A percentile compares a stretch with the other conserved stretches of the same genome.
Conservation (phyloP, 2,329 filamentous ascomycete species). For the Corinectria fuckeliana region DNA sequence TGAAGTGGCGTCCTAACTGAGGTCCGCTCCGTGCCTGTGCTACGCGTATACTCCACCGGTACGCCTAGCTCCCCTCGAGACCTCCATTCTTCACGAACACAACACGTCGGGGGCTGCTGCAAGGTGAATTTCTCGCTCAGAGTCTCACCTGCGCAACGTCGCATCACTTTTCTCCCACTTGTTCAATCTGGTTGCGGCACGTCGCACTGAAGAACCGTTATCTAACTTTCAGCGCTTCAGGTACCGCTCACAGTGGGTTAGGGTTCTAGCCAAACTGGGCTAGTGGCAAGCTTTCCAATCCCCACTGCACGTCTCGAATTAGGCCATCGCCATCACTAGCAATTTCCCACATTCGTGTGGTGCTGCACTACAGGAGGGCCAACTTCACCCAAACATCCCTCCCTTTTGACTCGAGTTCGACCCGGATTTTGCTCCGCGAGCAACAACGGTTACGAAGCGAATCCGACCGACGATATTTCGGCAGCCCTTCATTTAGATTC, state of each 20-base stretch:
- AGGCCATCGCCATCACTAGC: constrained; percentile 42
- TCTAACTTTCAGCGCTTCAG: constrained; percentile 32
- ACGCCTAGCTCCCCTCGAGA: constrained; percentile 10
- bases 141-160: neutral
- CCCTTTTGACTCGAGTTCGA: constrained; percentile 17
- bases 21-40: constrained; percentile 28
- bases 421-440: constrained; percentile 14
- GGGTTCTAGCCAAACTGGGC: constrained; percentile 29
- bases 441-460: constrained; percentile 16
- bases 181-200: constrained; percentile 6
- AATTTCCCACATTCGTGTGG: constrained; percentile 47
- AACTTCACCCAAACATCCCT: constrained; percentile 32
- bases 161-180: constrained; percentile 1
- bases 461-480: neutral
- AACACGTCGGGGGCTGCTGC: neutral
- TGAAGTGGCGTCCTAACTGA: constrained; percentile 34
- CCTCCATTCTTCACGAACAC: neutral
- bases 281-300: constrained; percentile 30
- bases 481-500: constrained; percentile 5
- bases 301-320: constrained; percentile 32
- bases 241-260: constrained; percentile 32
- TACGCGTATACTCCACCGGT: constrained; percentile 34
- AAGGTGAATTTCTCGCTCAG: neutral
- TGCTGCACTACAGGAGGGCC: constrained; percentile 22
- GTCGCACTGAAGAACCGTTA: constrained; percentile 1